phyloP scores from a whole-genome alignment of 768 basidiomycete species.

The Termitomyces sp. region DNA sequence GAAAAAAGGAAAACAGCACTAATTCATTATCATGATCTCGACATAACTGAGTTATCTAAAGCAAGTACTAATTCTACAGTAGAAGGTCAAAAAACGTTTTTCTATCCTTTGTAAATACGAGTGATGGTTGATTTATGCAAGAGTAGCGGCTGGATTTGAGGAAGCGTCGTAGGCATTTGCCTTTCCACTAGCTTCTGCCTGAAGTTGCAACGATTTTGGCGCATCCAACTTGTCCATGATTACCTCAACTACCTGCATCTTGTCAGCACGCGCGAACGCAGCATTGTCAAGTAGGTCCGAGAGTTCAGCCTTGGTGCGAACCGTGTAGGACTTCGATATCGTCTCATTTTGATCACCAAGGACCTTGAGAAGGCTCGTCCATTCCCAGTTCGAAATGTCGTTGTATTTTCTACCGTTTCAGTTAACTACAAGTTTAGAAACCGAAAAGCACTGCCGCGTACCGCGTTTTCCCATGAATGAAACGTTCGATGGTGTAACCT shows the following conservation, averaged over 20 bases:
- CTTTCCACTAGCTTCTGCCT: slow-evolving; percentile 52
- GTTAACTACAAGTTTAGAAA: neutral
- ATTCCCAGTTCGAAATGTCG: slow-evolving; percentile 80
- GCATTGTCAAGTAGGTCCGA: slow-evolving; percentile 59
- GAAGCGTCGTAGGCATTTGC: slow-evolving; percentile 37
- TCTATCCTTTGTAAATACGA: neutral
- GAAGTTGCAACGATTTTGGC: slow-evolving; percentile 55
- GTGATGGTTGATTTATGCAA: neutral
- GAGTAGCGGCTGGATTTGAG: neutral
- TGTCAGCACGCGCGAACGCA: slow-evolving; percentile 57
- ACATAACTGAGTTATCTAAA: too few relatives aligned
- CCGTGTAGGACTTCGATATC: slow-evolving; percentile 58
- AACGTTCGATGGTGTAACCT: slow-evolving; percentile 87
- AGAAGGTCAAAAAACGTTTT: neutral
- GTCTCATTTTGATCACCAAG: slow-evolving; percentile 52
- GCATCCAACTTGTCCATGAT: slow-evolving; percentile 73
- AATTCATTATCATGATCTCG: too few relatives aligned
- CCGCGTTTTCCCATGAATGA: slow-evolving; percentile 63
- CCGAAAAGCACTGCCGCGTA: slow-evolving; percentile 6
- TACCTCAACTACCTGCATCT: slow-evolving; percentile 79
- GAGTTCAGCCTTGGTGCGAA: slow-evolving; percentile 65
- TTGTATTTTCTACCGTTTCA: slow-evolving; percentile 64
- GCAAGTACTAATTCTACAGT: neutral
- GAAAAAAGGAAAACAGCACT: too few relatives aligned
- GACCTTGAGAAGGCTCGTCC: slow-evolving; percentile 58